phyloP scores from a whole-genome alignment of 257 asterid genomes.

The Fraxinus cuspidata region DNA sequence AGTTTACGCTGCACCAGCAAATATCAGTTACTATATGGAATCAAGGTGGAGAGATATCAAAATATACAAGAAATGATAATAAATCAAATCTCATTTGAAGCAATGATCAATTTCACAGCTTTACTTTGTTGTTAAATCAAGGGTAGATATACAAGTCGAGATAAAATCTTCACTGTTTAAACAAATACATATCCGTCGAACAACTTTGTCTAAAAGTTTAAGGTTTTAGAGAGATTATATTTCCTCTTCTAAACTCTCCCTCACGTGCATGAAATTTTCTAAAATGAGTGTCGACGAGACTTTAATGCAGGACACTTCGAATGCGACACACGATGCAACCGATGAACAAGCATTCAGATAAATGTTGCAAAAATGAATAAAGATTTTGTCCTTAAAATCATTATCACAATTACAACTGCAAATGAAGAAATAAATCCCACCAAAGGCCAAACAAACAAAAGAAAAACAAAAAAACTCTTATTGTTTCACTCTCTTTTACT shows the following conservation, averaged over 20 bases:
- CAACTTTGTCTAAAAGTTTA: neutral
- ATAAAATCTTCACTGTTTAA: neutral
- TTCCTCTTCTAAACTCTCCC: too few species aligned
- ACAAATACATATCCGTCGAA: neutral
- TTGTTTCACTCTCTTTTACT: neutral
- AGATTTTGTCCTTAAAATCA: neutral
- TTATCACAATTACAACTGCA: neutral
- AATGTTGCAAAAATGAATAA: neutral
- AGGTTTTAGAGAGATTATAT: neutral
- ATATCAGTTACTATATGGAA: slow-evolving; percentile 42
- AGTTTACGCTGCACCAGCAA: slow-evolving; percentile 39
- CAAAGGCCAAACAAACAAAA: neutral
- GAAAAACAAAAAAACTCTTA: neutral
- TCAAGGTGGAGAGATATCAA: slow-evolving; percentile 43
- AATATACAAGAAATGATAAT: slow-evolving; percentile 32
- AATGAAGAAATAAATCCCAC: neutral
- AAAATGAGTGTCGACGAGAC: too few species aligned
- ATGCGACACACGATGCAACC: neutral
- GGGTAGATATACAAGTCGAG: too few species aligned
- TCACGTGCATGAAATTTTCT: too few species aligned
- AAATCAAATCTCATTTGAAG: neutral
- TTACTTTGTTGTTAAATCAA: neutral
- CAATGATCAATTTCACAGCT: neutral
- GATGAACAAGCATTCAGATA: neutral
- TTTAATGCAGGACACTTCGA: neutral